Percentiles rank a stretch among this genome's conserved stretches.
Evolutionary conservation across 2,329 filamentous ascomycete genomes (phyloP).

Genomic region (Fusarium transvaalense): DNA sequence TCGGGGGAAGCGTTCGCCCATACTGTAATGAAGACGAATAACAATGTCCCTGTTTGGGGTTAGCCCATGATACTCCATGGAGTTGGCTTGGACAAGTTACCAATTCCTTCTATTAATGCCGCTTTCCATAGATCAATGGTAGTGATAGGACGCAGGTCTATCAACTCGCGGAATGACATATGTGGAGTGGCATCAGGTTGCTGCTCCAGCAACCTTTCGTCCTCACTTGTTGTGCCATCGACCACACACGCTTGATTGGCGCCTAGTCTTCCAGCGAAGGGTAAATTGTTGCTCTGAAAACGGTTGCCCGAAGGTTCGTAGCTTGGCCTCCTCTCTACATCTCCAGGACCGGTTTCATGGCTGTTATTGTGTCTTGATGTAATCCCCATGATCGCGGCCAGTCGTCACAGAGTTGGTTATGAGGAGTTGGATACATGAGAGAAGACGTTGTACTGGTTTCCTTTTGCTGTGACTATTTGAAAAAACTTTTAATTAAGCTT

Average conservation of each 20-base stretch:
- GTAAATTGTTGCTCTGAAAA: slow-evolving; percentile 30
- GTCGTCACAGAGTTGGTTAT: too few relatives aligned
- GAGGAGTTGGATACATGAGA: too few relatives aligned
- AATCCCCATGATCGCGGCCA: background rate
- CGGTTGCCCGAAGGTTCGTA: background rate
- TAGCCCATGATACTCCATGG: fast-evolving
- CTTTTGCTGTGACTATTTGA: fast-evolving
- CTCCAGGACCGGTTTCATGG: background rate
- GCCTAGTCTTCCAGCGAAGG: slow-evolving; percentile 40
- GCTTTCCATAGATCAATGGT: slow-evolving; percentile 56
- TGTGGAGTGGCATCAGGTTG: slow-evolving; percentile 58
- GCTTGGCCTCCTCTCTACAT: slow-evolving; percentile 12
- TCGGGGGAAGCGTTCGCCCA: slow-evolving; percentile 36
- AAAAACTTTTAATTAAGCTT: too few relatives aligned
- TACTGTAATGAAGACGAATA: slow-evolving; percentile 42
- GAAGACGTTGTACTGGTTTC: fast-evolving
- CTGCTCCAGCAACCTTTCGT: slow-evolving; percentile 43
- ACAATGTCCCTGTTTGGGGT: slow-evolving; percentile 22
- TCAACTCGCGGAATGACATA: slow-evolving; percentile 53
- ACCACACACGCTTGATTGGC: slow-evolving; percentile 36
- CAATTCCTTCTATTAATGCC: slow-evolving; percentile 56
- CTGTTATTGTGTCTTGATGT: background rate
- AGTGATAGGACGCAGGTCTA: slow-evolving; percentile 53
- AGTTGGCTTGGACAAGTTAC: background rate
- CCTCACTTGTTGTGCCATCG: background rate